These are phyloP conservation scores for Micractinium sp. DNA, from an alignment of 139 green algal genomes.

Conservation along the genomic window DNA sequence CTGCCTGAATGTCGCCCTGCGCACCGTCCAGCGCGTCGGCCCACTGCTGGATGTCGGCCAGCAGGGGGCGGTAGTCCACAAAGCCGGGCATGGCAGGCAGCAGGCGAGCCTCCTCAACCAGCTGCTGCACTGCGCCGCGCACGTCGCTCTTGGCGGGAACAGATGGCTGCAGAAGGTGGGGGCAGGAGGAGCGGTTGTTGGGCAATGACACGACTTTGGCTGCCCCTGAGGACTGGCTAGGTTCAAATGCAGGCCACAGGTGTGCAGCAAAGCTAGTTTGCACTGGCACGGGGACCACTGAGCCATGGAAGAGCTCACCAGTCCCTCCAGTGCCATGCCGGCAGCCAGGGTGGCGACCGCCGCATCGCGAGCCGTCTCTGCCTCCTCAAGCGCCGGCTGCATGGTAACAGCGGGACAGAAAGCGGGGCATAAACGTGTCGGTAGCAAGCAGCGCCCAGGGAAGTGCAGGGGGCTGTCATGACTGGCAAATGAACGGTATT, in stretches of 20 bases:
- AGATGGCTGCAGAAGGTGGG: not conserved
- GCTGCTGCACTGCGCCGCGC: not conserved
- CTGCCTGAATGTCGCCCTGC: not conserved
- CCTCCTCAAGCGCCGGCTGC: constrained; percentile 1
- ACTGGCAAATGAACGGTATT: too few relatives aligned
- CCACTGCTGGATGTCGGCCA: constrained; percentile 2
- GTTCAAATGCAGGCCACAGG: too few relatives aligned
- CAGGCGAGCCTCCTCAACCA: not conserved
- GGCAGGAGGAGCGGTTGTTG: not conserved
- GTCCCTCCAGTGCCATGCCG: not conserved
- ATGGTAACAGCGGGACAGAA: not conserved
- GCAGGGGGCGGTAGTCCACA: not conserved
- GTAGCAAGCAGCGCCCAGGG: not conserved
- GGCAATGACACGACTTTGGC: too few relatives aligned
- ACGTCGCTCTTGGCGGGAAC: not conserved
- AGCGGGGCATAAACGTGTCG: not conserved
- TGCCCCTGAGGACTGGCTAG: too few relatives aligned
- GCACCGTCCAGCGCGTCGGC: not conserved
- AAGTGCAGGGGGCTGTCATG: not conserved
- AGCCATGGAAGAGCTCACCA: not conserved
- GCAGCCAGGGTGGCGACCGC: not conserved
- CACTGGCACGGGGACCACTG: too few relatives aligned
- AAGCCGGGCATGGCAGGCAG: not conserved
- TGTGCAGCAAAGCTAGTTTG: too few relatives aligned
- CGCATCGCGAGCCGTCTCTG: not conserved